These are phyloP conservation scores for Fusarium pseudocircinatum DNA, from an alignment of 2,329 filamentous ascomycete species.

Conservation along the genomic window DNA sequence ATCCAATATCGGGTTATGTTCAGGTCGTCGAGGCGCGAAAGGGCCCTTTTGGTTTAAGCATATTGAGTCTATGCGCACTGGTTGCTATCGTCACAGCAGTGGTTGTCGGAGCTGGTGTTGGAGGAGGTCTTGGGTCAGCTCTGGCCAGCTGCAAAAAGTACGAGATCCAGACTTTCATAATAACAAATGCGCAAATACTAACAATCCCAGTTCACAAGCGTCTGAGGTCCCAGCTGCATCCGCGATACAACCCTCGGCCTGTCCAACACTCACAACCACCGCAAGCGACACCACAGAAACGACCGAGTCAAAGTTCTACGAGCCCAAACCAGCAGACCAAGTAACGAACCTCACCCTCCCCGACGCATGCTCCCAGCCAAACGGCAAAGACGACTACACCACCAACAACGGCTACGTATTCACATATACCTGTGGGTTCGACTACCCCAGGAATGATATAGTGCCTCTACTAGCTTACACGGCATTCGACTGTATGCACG, in stretches of 20 bases:
- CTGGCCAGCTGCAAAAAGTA: slow-evolving; percentile 11
- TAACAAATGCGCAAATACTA: background rate
- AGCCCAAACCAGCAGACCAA: background rate
- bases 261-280: background rate
- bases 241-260: background rate
- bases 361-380: background rate
- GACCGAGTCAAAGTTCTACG: background rate
- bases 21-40: background rate
- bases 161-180: background rate
- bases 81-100: slow-evolving; percentile 1
- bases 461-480: slow-evolving; percentile 5
- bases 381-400: background rate
- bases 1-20: background rate
- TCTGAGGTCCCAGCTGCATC: background rate
- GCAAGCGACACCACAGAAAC: background rate
- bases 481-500: slow-evolving; percentile 4
- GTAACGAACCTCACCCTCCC: slow-evolving; percentile 6
- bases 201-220: background rate
- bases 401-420: background rate
- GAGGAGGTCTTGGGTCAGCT: slow-evolving; percentile 25
- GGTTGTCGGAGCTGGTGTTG: slow-evolving; percentile 5
- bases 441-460: slow-evolving; percentile 3
- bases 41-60: background rate
- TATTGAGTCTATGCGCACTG: background rate
- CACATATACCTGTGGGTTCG: background rate